Evolutionary conservation across 1,139 yeast species (phyloP).

Genomic region (Kodamaea suecica): DNA sequence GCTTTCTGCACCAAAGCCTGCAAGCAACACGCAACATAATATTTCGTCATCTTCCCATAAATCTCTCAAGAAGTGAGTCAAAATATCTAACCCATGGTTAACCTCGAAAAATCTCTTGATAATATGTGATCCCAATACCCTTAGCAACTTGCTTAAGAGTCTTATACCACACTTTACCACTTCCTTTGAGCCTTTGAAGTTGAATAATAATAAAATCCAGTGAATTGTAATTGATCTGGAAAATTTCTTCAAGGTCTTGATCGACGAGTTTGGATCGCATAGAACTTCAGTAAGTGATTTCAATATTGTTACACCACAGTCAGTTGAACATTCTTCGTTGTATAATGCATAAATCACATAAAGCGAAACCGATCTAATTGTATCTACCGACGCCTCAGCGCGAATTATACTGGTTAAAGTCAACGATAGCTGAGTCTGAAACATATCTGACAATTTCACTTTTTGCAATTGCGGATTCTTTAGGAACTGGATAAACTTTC

Average conservation of each 20-base stretch:
- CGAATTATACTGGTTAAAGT: slow-evolving; percentile 24
- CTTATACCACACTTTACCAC: slow-evolving; percentile 48
- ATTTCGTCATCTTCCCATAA: slow-evolving; percentile 48
- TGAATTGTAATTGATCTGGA: slow-evolving; percentile 60
- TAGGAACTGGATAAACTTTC: slow-evolving; percentile 51
- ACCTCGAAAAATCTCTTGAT: slow-evolving; percentile 49
- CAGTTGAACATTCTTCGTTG: slow-evolving; percentile 25
- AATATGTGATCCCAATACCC: slow-evolving; percentile 44
- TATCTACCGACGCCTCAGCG: slow-evolving; percentile 38
- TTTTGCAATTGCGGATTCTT: slow-evolving; percentile 27
- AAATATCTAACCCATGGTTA: slow-evolving; percentile 52
- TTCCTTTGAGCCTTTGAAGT: slow-evolving; percentile 31
- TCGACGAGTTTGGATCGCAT: slow-evolving; percentile 32
- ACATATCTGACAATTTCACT: background rate
- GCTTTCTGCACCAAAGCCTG: slow-evolving; percentile 40
- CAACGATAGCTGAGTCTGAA: slow-evolving; percentile 18
- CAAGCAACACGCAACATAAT: slow-evolving; percentile 31
- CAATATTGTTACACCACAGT: slow-evolving; percentile 30
- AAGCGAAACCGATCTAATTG: slow-evolving; percentile 33
- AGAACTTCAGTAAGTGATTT: slow-evolving; percentile 29
- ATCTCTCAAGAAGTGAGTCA: slow-evolving; percentile 42
- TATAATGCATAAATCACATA: slow-evolving; percentile 39
- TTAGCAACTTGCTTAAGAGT: slow-evolving; percentile 49
- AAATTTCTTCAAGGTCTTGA: slow-evolving; percentile 43
- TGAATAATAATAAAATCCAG: slow-evolving; percentile 60